A percentile compares a stretch with the other conserved stretches of the same genome.
These are phyloP conservation scores for Sarocladium brachiariae DNA, from an alignment of 2,329 filamentous ascomycete species.

Conservation along the genomic window DNA sequence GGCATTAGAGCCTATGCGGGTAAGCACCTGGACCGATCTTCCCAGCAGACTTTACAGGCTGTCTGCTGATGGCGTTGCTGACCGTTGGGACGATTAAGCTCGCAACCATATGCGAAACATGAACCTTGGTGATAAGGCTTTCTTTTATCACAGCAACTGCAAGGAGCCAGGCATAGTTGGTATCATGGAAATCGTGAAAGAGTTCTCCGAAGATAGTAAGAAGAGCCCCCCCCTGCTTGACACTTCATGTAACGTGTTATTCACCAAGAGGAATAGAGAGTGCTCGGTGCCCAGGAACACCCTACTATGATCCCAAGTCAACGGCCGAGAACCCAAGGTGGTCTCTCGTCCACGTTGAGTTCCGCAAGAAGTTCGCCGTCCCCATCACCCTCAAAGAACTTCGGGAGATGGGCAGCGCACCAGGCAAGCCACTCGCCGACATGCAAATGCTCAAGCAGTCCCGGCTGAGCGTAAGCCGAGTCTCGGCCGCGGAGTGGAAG, in stretches of 20 bases:
- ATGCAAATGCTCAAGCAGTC: conserved; percentile 81
- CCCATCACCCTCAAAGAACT: conserved; percentile 67
- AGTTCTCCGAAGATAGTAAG: conserved; percentile 73
- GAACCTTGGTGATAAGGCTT: conserved; percentile 85
- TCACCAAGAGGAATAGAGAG: conserved; percentile 19
- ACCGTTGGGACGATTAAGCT: conserved; percentile 38
- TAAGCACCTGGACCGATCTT: conserved; percentile 14
- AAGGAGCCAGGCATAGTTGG: conserved; percentile 84
- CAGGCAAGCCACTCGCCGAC: conserved; percentile 52
- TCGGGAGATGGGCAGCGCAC: conserved; percentile 50
- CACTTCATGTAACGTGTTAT: conserved; percentile 3
- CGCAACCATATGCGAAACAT: conserved; percentile 87
- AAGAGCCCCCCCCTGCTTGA: conserved; percentile 9
- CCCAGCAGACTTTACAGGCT: background rate
- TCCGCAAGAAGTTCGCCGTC: conserved; percentile 71
- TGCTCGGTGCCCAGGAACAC: conserved; percentile 30
- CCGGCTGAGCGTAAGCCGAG: conserved; percentile 73
- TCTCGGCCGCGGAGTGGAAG: conserved; percentile 58
- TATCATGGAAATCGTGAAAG: conserved; percentile 80
- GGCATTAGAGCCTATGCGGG: conserved; percentile 49
- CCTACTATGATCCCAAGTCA: conserved; percentile 80
- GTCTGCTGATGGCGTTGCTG: conserved; percentile 5
- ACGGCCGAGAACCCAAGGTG: conserved; percentile 53
- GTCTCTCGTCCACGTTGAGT: conserved; percentile 84
- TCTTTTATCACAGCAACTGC: conserved; percentile 96